These are phyloP conservation scores for Leavenworthia alabamica DNA, from an alignment of 345 rosid genomes.

Conservation along the genomic window DNA sequence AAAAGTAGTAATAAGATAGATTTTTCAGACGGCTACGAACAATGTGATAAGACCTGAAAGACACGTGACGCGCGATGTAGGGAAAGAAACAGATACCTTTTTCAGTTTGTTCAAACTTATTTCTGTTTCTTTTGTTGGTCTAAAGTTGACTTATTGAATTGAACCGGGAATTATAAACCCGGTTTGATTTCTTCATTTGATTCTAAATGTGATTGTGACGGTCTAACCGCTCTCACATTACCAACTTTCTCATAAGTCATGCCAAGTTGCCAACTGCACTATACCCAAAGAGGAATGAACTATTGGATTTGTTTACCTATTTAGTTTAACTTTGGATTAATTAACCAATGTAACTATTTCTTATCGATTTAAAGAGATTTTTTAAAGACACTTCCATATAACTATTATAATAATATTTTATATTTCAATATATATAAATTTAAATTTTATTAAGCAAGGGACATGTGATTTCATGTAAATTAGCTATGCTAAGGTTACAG, in stretches of 20 bases:
- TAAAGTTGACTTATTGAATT: background rate
- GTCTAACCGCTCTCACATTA: conserved; percentile 1
- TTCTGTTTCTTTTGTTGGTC: conserved; percentile 3
- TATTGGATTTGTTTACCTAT: background rate
- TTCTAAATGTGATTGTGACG: background rate
- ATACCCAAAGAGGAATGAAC: background rate
- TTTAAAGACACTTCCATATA: background rate
- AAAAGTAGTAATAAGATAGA: background rate
- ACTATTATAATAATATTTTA: no score
- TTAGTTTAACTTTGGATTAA: background rate
- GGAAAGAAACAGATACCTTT: background rate
- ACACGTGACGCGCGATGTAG: background rate
- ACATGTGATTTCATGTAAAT: background rate
- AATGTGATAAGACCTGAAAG: conserved; percentile 2
- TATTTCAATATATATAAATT: no score
- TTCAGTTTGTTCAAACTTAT: background rate
- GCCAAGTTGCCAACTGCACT: background rate
- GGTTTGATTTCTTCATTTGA: conserved; percentile 4
- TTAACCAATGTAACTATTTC: background rate
- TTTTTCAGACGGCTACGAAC: conserved; percentile 10
- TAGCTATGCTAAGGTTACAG: background rate
- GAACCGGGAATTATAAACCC: conserved; percentile 9
- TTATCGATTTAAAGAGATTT: background rate
- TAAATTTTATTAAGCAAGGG: background rate
- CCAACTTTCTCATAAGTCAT: background rate